Percentiles rank a stretch among this genome's conserved stretches.
Evolutionary conservation across 164 flowering plant species (phyloP).

Genomic region (Akebia trifoliata): DNA sequence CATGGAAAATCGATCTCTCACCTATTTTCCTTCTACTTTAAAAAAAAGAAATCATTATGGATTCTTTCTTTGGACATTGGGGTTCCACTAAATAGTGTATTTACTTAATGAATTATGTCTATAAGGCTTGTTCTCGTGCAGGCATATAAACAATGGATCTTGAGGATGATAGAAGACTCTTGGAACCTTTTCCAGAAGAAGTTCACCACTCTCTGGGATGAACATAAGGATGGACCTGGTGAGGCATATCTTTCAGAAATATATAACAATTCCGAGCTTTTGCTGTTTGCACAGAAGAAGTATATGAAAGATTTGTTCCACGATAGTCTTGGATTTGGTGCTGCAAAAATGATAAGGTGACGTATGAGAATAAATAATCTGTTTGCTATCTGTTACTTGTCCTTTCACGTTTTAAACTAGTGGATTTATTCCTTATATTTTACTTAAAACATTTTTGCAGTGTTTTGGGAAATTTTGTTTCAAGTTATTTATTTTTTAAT

Average conservation of each 20-base stretch:
- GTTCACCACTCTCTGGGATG: slow-evolving; percentile 69
- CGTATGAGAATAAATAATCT: slow-evolving; percentile 2
- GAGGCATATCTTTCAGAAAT: slow-evolving; percentile 85
- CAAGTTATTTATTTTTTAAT: no score
- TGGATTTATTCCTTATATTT: not conserved
- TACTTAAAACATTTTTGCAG: no score
- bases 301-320: slow-evolving; percentile 69
- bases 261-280: slow-evolving; percentile 63
- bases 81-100: no score
- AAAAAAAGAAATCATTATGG: no score
- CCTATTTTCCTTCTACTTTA: no score
- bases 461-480: no score
- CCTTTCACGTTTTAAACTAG: not conserved
- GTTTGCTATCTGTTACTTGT: not conserved
- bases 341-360: slow-evolving; percentile 98
- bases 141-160: slow-evolving; percentile 79
- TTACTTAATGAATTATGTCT: no score
- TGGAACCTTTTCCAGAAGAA: slow-evolving; percentile 84
- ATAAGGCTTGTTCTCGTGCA: no score
- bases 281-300: slow-evolving; percentile 41
- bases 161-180: slow-evolving; percentile 59
- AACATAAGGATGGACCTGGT: slow-evolving; percentile 71
- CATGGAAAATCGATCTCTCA: no score
- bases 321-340: slow-evolving; percentile 92
- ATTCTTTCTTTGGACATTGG: no score